These are phyloP conservation scores for Coffea humblotiana DNA, from an alignment of 305 asterid species.

Conservation along the genomic window DNA sequence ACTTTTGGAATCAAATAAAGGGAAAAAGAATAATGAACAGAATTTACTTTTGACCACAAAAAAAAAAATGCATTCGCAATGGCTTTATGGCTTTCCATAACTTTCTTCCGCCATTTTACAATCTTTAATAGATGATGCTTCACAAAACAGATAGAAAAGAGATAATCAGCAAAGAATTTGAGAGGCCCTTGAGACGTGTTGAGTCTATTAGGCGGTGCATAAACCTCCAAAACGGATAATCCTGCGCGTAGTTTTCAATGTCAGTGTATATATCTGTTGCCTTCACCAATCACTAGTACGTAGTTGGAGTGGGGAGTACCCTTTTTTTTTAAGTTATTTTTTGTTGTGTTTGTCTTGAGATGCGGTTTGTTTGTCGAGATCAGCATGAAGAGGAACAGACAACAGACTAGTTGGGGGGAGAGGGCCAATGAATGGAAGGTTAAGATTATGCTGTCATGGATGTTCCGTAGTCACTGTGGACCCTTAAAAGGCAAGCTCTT, in stretches of 20 bases:
- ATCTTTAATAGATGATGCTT: not conserved
- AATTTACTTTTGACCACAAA: conserved; percentile 13
- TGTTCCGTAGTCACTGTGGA: conserved; percentile 19
- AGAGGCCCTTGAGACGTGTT: conserved; percentile 4
- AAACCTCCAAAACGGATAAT: conserved; percentile 9
- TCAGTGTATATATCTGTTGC: not conserved
- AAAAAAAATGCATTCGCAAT: not conserved
- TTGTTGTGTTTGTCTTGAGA: not conserved
- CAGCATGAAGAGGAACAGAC: conserved; percentile 13
- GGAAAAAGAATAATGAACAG: not conserved
- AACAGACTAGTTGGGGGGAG: conserved; percentile 14
- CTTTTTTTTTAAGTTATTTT: no score
- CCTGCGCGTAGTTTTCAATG: not conserved
- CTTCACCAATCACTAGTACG: no score
- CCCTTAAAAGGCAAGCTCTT: conserved; percentile 3
- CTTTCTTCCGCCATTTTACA: not conserved
- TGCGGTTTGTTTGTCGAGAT: conserved; percentile 16
- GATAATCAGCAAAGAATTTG: conserved; percentile 1
- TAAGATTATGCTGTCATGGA: conserved; percentile 22
- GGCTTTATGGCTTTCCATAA: not conserved
- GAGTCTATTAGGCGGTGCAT: conserved; percentile 6
- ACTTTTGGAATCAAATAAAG: not conserved
- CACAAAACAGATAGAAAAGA: no score
- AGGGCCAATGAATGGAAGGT: conserved; percentile 1
- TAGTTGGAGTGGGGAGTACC: no score